Percentiles rank a stretch among this genome's conserved stretches.
Conservation (phyloP, 2,329 filamentous ascomycete genomes). For the Fusarium staphyleae region DNA sequence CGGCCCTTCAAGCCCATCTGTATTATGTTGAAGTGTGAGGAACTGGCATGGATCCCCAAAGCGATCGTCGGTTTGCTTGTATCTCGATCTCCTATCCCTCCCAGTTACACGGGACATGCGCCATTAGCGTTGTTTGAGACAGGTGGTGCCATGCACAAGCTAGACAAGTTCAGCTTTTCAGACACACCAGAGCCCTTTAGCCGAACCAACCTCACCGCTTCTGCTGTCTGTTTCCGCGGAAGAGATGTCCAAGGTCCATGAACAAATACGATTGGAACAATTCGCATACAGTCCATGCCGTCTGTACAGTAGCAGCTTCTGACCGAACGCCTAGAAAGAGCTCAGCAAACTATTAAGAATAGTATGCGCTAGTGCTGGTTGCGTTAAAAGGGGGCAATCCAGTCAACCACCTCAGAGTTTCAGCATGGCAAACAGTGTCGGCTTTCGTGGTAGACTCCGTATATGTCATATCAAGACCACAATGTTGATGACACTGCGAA, state of each 20-base stretch:
- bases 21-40: conserved; percentile 4
- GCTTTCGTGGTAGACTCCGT: too few relatives aligned
- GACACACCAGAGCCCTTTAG: conserved; percentile 24
- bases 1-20: conserved; percentile 7
- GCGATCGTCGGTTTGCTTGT: conserved; percentile 30
- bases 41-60: conserved; percentile 14
- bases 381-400: conserved; percentile 10
- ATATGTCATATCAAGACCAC: background rate
- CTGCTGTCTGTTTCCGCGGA: conserved; percentile 3
- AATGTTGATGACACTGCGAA: background rate
- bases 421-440: background rate
- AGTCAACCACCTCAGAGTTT: too few relatives aligned
- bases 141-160: conserved; percentile 32
- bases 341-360: conserved; percentile 26
- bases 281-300: background rate
- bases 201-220: conserved; percentile 34
- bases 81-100: conserved; percentile 35
- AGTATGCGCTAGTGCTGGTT: conserved; percentile 28
- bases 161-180: conserved; percentile 33
- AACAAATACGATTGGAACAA: background rate
- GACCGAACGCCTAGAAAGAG: conserved; percentile 7
- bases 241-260: conserved; percentile 1
- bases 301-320: background rate
- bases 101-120: conserved; percentile 38
- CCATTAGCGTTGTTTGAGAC: conserved; percentile 25